Conservation (phyloP, 1,284 basidiomycete genomes). For the Irpex sp. region DNA sequence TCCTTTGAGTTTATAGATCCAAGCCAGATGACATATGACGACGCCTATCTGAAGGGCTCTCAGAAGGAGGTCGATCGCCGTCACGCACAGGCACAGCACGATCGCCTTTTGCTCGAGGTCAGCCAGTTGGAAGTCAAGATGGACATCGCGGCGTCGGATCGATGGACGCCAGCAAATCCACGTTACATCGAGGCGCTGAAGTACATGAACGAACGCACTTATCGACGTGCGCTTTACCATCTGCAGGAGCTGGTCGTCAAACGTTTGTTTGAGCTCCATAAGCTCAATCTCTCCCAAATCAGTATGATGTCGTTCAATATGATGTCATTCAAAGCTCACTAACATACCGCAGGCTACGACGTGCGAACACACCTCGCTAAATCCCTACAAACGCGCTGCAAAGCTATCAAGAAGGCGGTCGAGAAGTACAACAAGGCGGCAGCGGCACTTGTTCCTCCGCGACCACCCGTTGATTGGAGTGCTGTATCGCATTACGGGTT, state of each 20-base stretch:
- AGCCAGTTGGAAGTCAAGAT: no score
- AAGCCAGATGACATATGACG: neutral
- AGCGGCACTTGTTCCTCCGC: conserved; percentile 20
- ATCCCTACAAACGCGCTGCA: conserved; percentile 19
- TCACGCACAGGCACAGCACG: no score
- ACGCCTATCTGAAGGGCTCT: no score
- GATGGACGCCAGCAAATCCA: no score
- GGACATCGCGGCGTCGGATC: no score
- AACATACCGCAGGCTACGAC: conserved; percentile 20
- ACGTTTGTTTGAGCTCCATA: conserved; percentile 30
- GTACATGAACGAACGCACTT: conserved; percentile 19
- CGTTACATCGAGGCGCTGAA: neutral
- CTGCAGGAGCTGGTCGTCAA: conserved; percentile 28
- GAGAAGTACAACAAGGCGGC: conserved; percentile 25
- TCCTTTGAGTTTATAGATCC: neutral
- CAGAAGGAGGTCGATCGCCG: no score
- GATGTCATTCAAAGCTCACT: neutral
- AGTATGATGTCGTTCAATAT: conserved; percentile 12
- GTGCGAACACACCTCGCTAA: conserved; percentile 23
- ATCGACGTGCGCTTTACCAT: conserved; percentile 21
- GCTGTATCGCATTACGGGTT: conserved; percentile 29
- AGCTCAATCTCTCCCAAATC: conserved; percentile 24
- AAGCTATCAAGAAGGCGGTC: conserved; percentile 20
- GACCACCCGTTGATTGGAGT: conserved; percentile 23
- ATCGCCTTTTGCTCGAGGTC: no score